Evolutionary conservation across 73 alveolate genomes (phyloP).

Genomic region (Uronychia setigera): DNA sequence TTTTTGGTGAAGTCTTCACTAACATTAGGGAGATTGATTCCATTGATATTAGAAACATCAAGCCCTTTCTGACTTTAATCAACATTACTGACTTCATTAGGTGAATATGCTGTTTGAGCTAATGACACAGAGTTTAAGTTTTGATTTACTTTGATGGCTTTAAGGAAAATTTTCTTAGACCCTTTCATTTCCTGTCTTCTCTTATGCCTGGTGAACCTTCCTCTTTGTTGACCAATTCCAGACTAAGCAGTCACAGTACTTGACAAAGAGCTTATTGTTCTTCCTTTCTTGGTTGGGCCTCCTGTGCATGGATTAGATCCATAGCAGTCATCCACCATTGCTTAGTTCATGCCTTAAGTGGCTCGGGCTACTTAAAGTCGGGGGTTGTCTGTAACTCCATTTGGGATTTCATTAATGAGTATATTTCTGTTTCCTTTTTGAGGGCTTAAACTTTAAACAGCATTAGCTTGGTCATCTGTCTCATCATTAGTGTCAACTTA

Average conservation of each 20-base stretch:
- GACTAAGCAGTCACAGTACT: neutral
- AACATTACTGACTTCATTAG: neutral
- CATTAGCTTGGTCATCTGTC: neutral
- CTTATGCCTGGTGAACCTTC: neutral
- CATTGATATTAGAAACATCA: too few relatives aligned
- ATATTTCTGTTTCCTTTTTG: neutral
- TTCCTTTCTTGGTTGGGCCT: neutral
- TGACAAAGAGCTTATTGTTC: neutral
- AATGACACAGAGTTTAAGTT: neutral
- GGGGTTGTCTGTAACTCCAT: neutral
- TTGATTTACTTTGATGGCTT: neutral
- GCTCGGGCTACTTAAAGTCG: neutral
- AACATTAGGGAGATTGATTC: too few relatives aligned
- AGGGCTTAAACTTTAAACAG: neutral
- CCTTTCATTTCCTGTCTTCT: neutral
- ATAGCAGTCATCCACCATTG: neutral
- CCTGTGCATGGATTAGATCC: neutral
- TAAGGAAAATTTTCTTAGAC: neutral
- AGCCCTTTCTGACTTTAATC: neutral
- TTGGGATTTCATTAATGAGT: too few relatives aligned
- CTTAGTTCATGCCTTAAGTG: neutral
- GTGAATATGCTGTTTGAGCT: neutral
- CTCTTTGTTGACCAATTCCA: neutral
- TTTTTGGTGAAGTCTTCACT: neutral
- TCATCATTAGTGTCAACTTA: neutral